Percentiles rank a stretch among this genome's conserved stretches.
Evolutionary conservation across 169 alveolate genomes (phyloP).

Genomic region (Blepharisma undulans): DNA sequence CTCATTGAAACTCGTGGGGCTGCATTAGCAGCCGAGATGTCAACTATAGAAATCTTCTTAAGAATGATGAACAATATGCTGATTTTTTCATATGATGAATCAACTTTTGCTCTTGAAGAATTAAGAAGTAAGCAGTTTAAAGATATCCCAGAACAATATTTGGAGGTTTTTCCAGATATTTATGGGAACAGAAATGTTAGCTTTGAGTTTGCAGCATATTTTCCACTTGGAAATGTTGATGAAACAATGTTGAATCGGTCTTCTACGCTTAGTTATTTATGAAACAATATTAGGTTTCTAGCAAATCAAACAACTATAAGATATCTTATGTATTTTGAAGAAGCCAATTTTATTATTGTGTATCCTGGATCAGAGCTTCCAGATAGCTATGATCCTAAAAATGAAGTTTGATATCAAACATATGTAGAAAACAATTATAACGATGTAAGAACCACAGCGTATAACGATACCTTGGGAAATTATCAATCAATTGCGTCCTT

Average conservation of each 20-base stretch:
- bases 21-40: neutral
- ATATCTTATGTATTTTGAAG: neutral
- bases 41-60: neutral
- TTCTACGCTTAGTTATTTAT: neutral
- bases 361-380: neutral
- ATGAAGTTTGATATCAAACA: neutral
- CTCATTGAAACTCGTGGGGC: neutral
- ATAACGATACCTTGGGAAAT: neutral
- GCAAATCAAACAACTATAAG: neutral
- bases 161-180: neutral
- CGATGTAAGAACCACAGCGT: neutral
- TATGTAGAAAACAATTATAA: neutral
- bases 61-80: neutral
- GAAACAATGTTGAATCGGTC: neutral
- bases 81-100: neutral
- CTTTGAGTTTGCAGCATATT: neutral
- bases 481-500: neutral
- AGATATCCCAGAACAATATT: neutral
- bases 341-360: neutral
- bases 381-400: neutral
- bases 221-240: neutral
- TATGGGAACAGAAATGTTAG: constrained; percentile 4
- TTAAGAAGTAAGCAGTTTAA: neutral
- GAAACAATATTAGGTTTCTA: neutral
- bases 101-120: constrained; percentile 10